Evolutionary conservation across 2,329 filamentous ascomycete species (phyloP).

Genomic region (Graphilbum ipis-grandicollis): DNA sequence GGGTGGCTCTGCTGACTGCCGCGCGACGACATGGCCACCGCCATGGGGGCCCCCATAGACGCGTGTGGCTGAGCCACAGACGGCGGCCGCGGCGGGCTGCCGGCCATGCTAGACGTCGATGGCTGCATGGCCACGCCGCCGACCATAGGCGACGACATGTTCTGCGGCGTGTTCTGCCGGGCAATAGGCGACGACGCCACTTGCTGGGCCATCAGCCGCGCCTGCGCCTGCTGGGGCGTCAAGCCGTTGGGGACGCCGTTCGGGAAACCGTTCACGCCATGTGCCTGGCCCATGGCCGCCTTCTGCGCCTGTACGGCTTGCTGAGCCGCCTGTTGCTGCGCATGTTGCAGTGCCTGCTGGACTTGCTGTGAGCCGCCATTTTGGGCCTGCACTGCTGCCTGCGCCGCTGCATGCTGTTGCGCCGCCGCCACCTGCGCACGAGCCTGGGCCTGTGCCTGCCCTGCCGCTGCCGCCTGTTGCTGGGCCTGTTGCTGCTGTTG

Average conservation of each 20-base stretch:
- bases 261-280: conserved; percentile 22
- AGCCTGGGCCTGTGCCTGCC: conserved; percentile 16
- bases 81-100: conserved; percentile 47
- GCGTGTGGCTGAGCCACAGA: conserved; percentile 45
- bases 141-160: conserved; percentile 49
- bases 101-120: conserved; percentile 50
- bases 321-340: conserved; percentile 8
- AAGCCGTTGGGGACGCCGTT: conserved; percentile 16
- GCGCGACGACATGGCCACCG: conserved; percentile 44
- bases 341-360: conserved; percentile 12
- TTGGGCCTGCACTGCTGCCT: conserved; percentile 6
- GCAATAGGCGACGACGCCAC: conserved; percentile 48
- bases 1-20: conserved; percentile 51
- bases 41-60: conserved; percentile 40
- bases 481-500: conserved; percentile 21
- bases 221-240: conserved; percentile 19
- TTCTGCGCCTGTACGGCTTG: conserved; percentile 11
- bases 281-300: conserved; percentile 19
- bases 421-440: conserved; percentile 16
- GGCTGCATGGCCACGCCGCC: conserved; percentile 44
- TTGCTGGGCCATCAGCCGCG: conserved; percentile 38
- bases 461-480: conserved; percentile 15
- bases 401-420: conserved; percentile 16
- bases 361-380: not conserved
- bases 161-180: conserved; percentile 46